Evolutionary conservation across 2,329 filamentous ascomycete genomes (phyloP).

Genomic region (Coniella lustricola): DNA sequence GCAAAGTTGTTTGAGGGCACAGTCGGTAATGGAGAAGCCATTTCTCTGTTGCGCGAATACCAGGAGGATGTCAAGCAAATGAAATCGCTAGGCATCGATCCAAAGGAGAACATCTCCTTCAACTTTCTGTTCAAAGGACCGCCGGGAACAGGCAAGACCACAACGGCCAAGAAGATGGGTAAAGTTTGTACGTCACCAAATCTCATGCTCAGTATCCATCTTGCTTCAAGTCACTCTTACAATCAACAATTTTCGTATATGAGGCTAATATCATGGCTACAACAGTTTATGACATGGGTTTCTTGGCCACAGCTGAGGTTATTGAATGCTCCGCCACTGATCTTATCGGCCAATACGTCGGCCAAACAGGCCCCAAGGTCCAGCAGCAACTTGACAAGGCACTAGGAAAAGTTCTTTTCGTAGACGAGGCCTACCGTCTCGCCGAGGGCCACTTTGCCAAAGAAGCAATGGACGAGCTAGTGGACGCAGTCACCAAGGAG

Average conservation of each 20-base stretch:
- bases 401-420: slow-evolving; percentile 60
- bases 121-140: slow-evolving; percentile 64
- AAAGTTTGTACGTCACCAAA: slow-evolving; percentile 20
- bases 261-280: background rate
- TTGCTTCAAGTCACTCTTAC: background rate
- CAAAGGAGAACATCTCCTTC: slow-evolving; percentile 53
- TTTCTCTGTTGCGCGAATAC: slow-evolving; percentile 47
- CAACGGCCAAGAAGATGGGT: slow-evolving; percentile 66
- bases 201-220: too few relatives aligned
- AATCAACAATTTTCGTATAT: background rate
- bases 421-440: slow-evolving; percentile 67
- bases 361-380: slow-evolving; percentile 63
- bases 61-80: slow-evolving; percentile 45
- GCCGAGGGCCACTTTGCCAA: slow-evolving; percentile 49
- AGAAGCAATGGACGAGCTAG: slow-evolving; percentile 47
- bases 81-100: slow-evolving; percentile 45
- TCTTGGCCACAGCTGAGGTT: slow-evolving; percentile 53
- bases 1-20: slow-evolving; percentile 48
- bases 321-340: slow-evolving; percentile 62
- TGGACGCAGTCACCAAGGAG: slow-evolving; percentile 46
- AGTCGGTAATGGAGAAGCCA: slow-evolving; percentile 49
- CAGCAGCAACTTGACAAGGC: slow-evolving; percentile 51
- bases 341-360: slow-evolving; percentile 60
- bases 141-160: slow-evolving; percentile 60
- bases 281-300: slow-evolving; percentile 59